Percentiles rank a stretch among this genome's conserved stretches.
These are phyloP conservation scores for Anethum foeniculum DNA, from an alignment of 140 eudicot genomes.

Conservation along the genomic window DNA sequence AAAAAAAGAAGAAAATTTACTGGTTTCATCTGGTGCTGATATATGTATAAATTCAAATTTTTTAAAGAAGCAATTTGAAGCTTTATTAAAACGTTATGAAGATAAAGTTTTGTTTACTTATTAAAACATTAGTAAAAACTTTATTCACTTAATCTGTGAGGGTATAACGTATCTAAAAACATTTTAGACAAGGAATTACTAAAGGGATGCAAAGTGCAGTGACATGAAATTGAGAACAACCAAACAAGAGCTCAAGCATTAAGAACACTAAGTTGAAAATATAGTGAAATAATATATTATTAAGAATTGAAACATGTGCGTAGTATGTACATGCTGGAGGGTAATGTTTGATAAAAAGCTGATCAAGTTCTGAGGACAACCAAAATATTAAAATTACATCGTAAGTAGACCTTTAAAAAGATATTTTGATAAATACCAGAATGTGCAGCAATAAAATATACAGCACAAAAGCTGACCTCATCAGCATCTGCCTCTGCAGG, in stretches of 20 bases:
- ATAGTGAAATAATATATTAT: not conserved
- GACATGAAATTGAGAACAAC: not conserved
- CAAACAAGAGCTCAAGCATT: not conserved
- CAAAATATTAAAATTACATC: not conserved
- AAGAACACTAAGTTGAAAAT: not conserved
- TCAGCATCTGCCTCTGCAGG: slow-evolving; percentile 67
- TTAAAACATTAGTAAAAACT: no score
- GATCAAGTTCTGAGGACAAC: not conserved
- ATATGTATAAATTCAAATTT: not conserved
- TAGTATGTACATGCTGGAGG: slow-evolving; percentile 11
- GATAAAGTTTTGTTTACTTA: not conserved
- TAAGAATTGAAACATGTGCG: not conserved
- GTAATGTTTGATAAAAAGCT: not conserved
- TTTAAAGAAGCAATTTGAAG: not conserved
- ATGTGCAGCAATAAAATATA: slow-evolving; percentile 72
- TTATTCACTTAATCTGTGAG: no score
- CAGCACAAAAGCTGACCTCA: slow-evolving; percentile 89
- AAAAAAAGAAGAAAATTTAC: not conserved
- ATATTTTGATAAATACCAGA: slow-evolving; percentile 72
- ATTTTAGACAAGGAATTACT: not conserved
- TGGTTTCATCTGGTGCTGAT: not conserved
- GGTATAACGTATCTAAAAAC: no score
- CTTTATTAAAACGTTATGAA: not conserved
- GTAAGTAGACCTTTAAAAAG: slow-evolving; percentile 37
- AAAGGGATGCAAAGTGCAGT: not conserved